phyloP scores from a whole-genome alignment of 495 filamentous ascomycete species.

The Mytilinidion resinicola region DNA sequence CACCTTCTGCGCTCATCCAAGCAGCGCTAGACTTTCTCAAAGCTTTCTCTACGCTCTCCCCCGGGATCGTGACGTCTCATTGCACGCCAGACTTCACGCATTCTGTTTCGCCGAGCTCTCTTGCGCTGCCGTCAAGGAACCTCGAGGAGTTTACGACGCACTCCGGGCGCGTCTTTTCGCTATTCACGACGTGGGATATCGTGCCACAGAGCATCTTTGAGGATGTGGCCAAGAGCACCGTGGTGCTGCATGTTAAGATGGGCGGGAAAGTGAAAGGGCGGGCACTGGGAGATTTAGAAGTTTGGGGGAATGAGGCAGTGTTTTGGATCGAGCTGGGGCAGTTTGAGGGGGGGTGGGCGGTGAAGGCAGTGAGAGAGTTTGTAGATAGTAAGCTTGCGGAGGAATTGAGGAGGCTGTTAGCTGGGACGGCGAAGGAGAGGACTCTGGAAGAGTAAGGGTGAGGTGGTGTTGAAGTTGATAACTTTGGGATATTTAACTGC shows the following conservation, averaged over 20 bases:
- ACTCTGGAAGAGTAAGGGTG: constrained; percentile 4
- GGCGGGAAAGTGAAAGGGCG: constrained; percentile 14
- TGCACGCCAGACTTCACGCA: not conserved
- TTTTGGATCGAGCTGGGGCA: constrained; percentile 10
- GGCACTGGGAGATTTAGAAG: constrained; percentile 5
- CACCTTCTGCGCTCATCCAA: no score
- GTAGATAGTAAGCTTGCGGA: constrained; percentile 26
- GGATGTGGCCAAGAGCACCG: constrained; percentile 10
- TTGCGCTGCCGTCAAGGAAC: no score
- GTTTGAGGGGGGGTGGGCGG: constrained; percentile 4
- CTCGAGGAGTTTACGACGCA: no score
- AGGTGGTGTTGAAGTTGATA: not conserved
- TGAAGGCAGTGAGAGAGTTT: constrained; percentile 28
- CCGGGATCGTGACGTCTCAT: not conserved
- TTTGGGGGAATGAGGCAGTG: constrained; percentile 23
- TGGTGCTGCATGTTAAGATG: constrained; percentile 25
- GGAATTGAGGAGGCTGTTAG: constrained; percentile 27
- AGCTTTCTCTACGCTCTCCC: not conserved
- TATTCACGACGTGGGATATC: no score
- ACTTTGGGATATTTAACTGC: no score
- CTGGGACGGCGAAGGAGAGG: constrained; percentile 12
- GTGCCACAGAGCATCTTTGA: constrained; percentile 1
- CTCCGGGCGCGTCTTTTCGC: no score
- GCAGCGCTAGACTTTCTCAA: no score
- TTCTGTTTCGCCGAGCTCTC: no score